Percentiles rank a stretch among this genome's conserved stretches.
These are phyloP conservation scores for Trametes punicea DNA, from an alignment of 768 basidiomycete genomes.

Conservation along the genomic window DNA sequence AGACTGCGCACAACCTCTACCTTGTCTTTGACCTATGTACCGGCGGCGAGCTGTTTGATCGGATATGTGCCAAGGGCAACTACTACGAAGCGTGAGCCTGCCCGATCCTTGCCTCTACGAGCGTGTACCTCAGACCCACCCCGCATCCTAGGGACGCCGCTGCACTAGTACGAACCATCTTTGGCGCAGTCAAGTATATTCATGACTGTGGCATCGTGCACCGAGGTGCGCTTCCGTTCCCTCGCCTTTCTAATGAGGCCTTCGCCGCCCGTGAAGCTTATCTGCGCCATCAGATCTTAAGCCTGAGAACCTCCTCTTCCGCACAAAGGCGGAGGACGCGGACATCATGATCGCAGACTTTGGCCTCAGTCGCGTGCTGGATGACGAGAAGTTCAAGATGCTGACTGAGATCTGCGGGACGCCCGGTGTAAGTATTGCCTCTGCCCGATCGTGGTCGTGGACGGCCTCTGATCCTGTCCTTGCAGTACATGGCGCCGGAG, in stretches of 20 bases:
- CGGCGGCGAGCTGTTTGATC: conserved; percentile 97
- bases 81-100: conserved; percentile 85
- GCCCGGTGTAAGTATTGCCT: conserved; percentile 57
- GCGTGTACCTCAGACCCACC: conserved; percentile 21
- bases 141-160: conserved; percentile 74
- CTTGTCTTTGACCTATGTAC: conserved; percentile 96
- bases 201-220: conserved; percentile 93
- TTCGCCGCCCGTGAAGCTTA: background rate
- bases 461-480: background rate
- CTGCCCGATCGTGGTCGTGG: too few species aligned
- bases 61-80: conserved; percentile 96
- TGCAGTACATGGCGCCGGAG: conserved; percentile 91
- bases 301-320: conserved; percentile 97
- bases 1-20: conserved; percentile 92
- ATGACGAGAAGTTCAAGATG: conserved; percentile 81
- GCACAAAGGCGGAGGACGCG: conserved; percentile 81
- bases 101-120: background rate
- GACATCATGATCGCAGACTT: conserved; percentile 99
- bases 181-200: conserved; percentile 85
- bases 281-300: conserved; percentile 82
- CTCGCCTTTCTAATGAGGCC: too few species aligned
- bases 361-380: conserved; percentile 86
- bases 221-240: conserved; percentile 52
- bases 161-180: conserved; percentile 79
- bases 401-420: conserved; percentile 97